Conservation (phyloP, 495 filamentous ascomycete genomes). For the Annulohypoxylon stygium region DNA sequence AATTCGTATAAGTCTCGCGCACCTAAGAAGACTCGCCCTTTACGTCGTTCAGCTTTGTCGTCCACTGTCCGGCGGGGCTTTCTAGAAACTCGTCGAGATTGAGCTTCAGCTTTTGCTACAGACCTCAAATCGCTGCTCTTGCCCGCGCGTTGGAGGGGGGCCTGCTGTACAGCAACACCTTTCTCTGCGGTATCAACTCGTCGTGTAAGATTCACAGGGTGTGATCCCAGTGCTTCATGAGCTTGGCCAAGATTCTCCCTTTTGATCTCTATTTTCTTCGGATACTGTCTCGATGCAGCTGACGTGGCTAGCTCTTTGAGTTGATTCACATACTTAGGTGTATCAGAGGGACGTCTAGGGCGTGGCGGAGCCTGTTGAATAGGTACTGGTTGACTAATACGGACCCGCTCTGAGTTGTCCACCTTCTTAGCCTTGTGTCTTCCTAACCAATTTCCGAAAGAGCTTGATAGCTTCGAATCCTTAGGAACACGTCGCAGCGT, state of each 20-base stretch:
- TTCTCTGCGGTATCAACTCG: slow-evolving; percentile 6
- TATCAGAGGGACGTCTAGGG: background rate
- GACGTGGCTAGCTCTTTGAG: slow-evolving; percentile 12
- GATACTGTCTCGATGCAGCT: background rate
- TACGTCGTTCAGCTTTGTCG: slow-evolving; percentile 32
- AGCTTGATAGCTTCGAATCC: slow-evolving; percentile 4
- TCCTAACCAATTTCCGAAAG: slow-evolving; percentile 34
- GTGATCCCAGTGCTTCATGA: slow-evolving; percentile 32
- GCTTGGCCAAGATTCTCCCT: slow-evolving; percentile 14
- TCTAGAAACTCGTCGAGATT: background rate
- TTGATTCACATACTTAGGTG: background rate
- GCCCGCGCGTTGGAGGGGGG: background rate
- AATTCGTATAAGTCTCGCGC: slow-evolving; percentile 19
- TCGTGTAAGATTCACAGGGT: slow-evolving; percentile 9
- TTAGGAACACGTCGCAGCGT: slow-evolving; percentile 1
- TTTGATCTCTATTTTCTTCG: background rate
- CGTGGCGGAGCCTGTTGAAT: background rate
- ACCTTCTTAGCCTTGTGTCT: slow-evolving; percentile 13
- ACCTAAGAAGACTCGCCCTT: slow-evolving; percentile 29
- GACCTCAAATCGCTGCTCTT: background rate
- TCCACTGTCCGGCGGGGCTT: background rate
- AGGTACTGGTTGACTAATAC: slow-evolving; percentile 19
- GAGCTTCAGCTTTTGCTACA: background rate
- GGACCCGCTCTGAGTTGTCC: slow-evolving; percentile 8
- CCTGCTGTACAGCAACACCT: background rate